A percentile compares a stretch with the other conserved stretches of the same genome.
phyloP scores from a whole-genome alignment of 2,329 filamentous ascomycete genomes.

The Pleoardoris graminearum region DNA sequence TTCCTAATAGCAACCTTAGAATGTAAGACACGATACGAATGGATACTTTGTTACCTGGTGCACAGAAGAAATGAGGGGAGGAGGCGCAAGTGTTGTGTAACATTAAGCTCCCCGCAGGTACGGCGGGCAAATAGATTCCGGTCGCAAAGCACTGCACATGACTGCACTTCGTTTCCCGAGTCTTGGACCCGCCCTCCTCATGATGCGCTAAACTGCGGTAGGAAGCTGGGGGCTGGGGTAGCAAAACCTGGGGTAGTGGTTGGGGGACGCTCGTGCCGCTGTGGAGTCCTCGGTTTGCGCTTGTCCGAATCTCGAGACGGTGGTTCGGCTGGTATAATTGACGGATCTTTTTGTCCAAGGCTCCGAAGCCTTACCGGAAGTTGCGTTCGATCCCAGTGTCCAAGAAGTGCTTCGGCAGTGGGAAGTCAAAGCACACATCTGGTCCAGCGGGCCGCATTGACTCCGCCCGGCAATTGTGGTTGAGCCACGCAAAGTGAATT shows the following conservation, averaged over 20 bases:
- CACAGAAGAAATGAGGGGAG: neutral
- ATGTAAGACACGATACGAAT: neutral
- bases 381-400: too few relatives aligned
- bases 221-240: slow-evolving; percentile 15
- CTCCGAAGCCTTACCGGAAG: too few relatives aligned
- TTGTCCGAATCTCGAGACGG: neutral
- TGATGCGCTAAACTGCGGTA: slow-evolving; percentile 5
- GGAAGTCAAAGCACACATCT: too few relatives aligned
- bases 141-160: neutral
- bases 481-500: too few relatives aligned
- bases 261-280: slow-evolving; percentile 4
- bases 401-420: too few relatives aligned
- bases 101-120: neutral
- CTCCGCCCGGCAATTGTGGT: too few relatives aligned
- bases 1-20: neutral
- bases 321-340: too few relatives aligned
- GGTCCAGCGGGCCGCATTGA: too few relatives aligned
- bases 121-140: neutral
- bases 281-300: neutral
- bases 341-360: too few relatives aligned
- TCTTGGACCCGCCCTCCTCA: neutral
- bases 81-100: neutral
- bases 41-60: neutral
- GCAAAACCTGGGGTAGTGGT: slow-evolving; percentile 5
- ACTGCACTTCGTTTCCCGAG: neutral